Percentiles rank a stretch among this genome's conserved stretches.
These are phyloP conservation scores for Kodamaea derodonti DNA, from an alignment of 1,139 yeast species.

Conservation along the genomic window DNA sequence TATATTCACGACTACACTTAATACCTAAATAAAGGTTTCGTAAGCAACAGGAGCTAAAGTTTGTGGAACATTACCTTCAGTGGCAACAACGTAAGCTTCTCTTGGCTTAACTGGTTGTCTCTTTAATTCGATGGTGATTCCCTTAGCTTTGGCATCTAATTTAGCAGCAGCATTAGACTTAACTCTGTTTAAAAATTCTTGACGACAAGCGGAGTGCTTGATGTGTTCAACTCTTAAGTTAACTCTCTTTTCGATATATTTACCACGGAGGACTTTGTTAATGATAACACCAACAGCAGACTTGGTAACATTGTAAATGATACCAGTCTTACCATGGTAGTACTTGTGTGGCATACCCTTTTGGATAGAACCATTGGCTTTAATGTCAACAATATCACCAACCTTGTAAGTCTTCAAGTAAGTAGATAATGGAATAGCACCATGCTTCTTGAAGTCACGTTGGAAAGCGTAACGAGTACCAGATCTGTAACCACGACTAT, in stretches of 20 bases:
- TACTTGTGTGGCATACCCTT: slow-evolving; percentile 99
- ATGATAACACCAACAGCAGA: slow-evolving; percentile 96
- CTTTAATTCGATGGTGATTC: slow-evolving; percentile 88
- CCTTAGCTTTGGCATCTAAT: slow-evolving; percentile 92
- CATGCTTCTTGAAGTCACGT: slow-evolving; percentile 99
- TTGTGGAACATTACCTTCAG: slow-evolving; percentile 83
- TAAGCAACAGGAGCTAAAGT: slow-evolving; percentile 98
- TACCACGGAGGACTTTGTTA: slow-evolving; percentile 98
- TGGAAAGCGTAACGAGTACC: slow-evolving; percentile 99
- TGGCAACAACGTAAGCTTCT: slow-evolving; percentile 77
- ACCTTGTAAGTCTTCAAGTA: slow-evolving; percentile 97
- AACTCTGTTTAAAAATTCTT: slow-evolving; percentile 97
- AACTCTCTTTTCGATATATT: slow-evolving; percentile 98
- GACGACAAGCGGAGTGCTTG: slow-evolving; percentile 99
- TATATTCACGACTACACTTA: slow-evolving; percentile 1
- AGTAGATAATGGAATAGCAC: slow-evolving; percentile 89
- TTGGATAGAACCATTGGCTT: slow-evolving; percentile 98
- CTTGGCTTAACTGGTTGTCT: slow-evolving; percentile 99
- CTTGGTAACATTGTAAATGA: slow-evolving; percentile 97
- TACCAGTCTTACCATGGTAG: slow-evolving; percentile 99
- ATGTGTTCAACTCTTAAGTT: slow-evolving; percentile 98
- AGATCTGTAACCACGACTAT: slow-evolving; percentile 98
- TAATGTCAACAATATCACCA: slow-evolving; percentile 99
- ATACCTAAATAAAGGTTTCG: slow-evolving; percentile 92
- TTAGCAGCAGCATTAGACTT: slow-evolving; percentile 92